Percentiles rank a stretch among this genome's conserved stretches.
These are phyloP conservation scores for Coniochaeta sp. DNA, from an alignment of 2,329 filamentous ascomycete species.

Conservation along the genomic window DNA sequence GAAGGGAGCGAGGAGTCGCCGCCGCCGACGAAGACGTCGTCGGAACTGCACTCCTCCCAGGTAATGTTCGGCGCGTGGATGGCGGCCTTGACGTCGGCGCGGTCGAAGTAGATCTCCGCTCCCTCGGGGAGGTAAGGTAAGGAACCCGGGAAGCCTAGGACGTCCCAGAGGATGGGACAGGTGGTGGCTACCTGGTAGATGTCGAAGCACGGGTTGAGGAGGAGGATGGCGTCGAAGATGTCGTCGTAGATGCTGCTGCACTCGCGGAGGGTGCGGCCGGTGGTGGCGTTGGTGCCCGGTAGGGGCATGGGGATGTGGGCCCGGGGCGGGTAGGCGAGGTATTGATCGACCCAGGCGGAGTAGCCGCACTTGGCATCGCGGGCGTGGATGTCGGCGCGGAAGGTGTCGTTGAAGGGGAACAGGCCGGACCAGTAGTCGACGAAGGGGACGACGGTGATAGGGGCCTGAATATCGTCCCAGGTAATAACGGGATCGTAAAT, in stretches of 20 bases:
- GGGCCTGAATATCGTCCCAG: constrained; percentile 33
- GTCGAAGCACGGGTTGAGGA: constrained; percentile 72
- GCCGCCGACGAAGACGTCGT: constrained; percentile 27
- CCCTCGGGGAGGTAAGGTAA: constrained; percentile 57
- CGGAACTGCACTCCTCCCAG: constrained; percentile 16
- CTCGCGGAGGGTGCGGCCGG: constrained; percentile 26
- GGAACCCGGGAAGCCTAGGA: constrained; percentile 61
- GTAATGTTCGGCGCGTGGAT: constrained; percentile 63
- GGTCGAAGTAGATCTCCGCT: constrained; percentile 62
- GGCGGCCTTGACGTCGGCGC: constrained; percentile 60
- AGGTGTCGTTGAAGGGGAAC: constrained; percentile 58
- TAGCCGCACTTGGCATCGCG: constrained; percentile 55
- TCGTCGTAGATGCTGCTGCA: constrained; percentile 52
- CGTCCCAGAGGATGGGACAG: constrained; percentile 64
- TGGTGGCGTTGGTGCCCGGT: constrained; percentile 34
- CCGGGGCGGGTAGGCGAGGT: constrained; percentile 62
- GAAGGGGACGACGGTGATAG: constrained; percentile 48
- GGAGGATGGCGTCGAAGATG: constrained; percentile 44
- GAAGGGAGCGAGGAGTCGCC: constrained; percentile 48
- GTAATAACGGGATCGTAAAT: constrained; percentile 66
- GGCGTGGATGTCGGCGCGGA: constrained; percentile 42
- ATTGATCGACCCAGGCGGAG: constrained; percentile 49
- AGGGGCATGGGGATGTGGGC: constrained; percentile 46
- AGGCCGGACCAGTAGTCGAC: constrained; percentile 54
- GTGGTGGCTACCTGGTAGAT: constrained; percentile 67